These are phyloP conservation scores for Fusarium pininemorale DNA, from an alignment of 2,329 filamentous ascomycete genomes.

Conservation along the genomic window DNA sequence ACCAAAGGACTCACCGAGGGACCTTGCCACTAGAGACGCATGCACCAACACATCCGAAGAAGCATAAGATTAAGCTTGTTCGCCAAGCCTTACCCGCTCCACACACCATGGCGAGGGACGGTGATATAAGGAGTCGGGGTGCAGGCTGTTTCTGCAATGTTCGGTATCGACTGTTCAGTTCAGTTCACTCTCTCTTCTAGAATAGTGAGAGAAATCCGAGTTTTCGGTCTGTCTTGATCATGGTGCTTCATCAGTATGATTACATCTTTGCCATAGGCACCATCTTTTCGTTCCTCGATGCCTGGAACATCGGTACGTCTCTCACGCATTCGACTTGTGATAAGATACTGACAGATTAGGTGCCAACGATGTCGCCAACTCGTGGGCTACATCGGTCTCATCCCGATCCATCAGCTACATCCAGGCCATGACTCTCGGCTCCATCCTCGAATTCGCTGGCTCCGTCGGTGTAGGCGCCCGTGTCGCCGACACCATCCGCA, in stretches of 20 bases:
- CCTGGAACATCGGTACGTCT: conserved; percentile 69
- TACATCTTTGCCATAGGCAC: conserved; percentile 72
- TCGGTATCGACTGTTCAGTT: conserved; percentile 8
- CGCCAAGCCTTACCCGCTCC: conserved; percentile 30
- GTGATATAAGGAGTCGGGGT: conserved; percentile 35
- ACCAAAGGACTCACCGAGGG: not conserved
- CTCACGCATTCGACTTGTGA: too few relatives aligned
- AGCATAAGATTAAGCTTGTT: conserved; percentile 44
- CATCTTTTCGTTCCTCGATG: conserved; percentile 71
- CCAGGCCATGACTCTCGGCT: conserved; percentile 67
- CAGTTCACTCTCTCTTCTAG: conserved; percentile 16
- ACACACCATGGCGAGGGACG: conserved; percentile 19
- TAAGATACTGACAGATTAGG: conserved; percentile 23
- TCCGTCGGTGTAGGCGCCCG: conserved; percentile 68
- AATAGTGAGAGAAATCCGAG: conserved; percentile 15
- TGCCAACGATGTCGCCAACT: conserved; percentile 75
- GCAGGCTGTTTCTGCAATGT: not conserved
- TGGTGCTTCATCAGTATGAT: conserved; percentile 61
- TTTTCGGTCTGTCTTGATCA: conserved; percentile 7
- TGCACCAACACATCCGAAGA: too few relatives aligned
- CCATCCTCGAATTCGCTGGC: conserved; percentile 69
- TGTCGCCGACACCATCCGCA: conserved; percentile 70
- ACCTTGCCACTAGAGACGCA: not conserved
- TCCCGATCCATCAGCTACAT: conserved; percentile 71
- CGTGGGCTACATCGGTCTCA: conserved; percentile 78